Conservation (phyloP, 2,329 filamentous ascomycete genomes). For the Colletotrichum lindemuthianum region DNA sequence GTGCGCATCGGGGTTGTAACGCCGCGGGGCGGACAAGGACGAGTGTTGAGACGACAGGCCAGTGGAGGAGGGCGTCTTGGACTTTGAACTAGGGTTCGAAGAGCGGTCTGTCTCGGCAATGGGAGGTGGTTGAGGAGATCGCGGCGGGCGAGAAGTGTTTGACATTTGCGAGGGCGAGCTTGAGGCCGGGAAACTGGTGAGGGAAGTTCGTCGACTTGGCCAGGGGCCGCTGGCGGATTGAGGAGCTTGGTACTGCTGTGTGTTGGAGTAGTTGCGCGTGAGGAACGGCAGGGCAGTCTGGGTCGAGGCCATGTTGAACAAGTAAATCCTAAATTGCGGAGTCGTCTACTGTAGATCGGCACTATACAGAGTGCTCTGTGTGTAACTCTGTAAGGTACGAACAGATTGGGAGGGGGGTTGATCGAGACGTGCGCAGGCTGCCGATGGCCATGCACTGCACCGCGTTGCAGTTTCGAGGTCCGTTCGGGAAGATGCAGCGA, state of each 20-base stretch:
- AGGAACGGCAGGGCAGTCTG: slow-evolving; percentile 55
- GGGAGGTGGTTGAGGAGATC: slow-evolving; percentile 62
- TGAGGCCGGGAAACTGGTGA: slow-evolving; percentile 72
- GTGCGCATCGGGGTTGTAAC: slow-evolving; percentile 61
- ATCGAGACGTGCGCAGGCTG: slow-evolving; percentile 30
- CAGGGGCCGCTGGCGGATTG: slow-evolving; percentile 34
- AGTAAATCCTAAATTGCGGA: slow-evolving; percentile 28
- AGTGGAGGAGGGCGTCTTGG: slow-evolving; percentile 69
- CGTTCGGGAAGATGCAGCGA: slow-evolving; percentile 33
- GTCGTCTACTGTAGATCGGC: slow-evolving; percentile 22
- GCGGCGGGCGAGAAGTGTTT: slow-evolving; percentile 60
- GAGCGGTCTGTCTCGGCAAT: slow-evolving; percentile 63
- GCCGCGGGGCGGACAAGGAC: slow-evolving; percentile 63
- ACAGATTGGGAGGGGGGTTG: not conserved
- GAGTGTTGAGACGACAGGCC: slow-evolving; percentile 69
- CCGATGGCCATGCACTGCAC: slow-evolving; percentile 21
- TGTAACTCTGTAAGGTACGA: too few species aligned
- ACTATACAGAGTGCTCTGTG: not conserved
- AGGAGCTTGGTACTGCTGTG: slow-evolving; percentile 45
- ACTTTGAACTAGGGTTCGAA: slow-evolving; percentile 69
- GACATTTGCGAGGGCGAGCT: slow-evolving; percentile 69
- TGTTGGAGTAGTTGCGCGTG: slow-evolving; percentile 51
- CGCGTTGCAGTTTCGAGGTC: slow-evolving; percentile 23
- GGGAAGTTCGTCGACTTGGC: slow-evolving; percentile 62
- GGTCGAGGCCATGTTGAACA: slow-evolving; percentile 49